Evolutionary conservation across 192 early-diverging fungal species (phyloP).

Genomic region (Podochytrium sp.): DNA sequence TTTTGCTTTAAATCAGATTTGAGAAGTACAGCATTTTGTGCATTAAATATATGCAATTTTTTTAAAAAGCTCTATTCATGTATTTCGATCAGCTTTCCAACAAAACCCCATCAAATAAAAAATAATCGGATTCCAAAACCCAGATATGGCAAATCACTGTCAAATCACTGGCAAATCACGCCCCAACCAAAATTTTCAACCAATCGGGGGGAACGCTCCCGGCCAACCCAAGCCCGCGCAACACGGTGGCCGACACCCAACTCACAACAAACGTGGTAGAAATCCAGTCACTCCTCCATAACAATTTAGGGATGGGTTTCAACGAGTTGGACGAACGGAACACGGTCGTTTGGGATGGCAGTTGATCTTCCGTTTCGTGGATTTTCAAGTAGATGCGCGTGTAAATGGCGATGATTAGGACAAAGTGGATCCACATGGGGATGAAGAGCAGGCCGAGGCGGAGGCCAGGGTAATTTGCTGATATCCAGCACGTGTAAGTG

Average conservation of each 20-base stretch:
- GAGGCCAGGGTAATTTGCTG: not conserved
- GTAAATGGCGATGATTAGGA: not conserved
- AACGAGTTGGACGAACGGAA: not conserved
- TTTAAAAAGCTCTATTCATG: too few relatives aligned
- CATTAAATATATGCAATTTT: not conserved
- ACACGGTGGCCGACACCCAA: constrained; percentile 12
- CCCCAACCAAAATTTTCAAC: not conserved
- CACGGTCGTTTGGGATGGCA: not conserved
- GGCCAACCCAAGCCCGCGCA: not conserved
- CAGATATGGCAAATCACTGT: not conserved
- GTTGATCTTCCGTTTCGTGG: not conserved
- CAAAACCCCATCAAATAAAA: constrained; percentile 12
- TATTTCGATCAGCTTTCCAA: too few relatives aligned
- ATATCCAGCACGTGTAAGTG: constrained; percentile 22
- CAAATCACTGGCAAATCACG: not conserved
- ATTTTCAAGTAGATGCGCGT: not conserved
- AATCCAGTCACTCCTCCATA: not conserved
- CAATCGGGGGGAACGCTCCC: not conserved
- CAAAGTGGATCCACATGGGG: constrained; percentile 15
- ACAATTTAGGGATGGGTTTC: not conserved
- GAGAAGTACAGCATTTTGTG: not conserved
- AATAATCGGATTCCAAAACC: constrained; percentile 3
- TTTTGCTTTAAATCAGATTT: not conserved
- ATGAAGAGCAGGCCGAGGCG: constrained; percentile 2
- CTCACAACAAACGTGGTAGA: not conserved